Evolutionary conservation across 371 early-diverging fungal genomes (phyloP).

Genomic region (Mucor saturninus): DNA sequence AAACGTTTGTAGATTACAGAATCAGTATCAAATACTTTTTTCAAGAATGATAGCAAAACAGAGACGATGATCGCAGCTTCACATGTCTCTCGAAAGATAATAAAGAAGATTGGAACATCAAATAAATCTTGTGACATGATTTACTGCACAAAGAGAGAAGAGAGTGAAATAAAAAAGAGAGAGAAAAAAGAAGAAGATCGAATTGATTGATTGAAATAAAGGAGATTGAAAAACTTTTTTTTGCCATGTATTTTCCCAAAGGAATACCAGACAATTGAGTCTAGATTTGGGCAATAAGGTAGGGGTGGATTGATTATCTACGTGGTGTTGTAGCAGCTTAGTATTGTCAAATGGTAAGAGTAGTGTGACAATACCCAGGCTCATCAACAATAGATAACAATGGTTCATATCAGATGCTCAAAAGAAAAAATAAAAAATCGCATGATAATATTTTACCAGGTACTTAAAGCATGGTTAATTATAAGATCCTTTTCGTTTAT

Average conservation of each 20-base stretch:
- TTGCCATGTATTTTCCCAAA: conserved; percentile 8
- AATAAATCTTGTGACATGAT: conserved; percentile 55
- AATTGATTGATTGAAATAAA: conserved; percentile 13
- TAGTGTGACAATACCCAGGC: neutral
- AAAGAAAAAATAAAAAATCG: neutral
- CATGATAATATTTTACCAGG: neutral
- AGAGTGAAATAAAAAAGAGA: conserved; percentile 3
- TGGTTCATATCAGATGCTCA: neutral
- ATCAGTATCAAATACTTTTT: conserved; percentile 60
- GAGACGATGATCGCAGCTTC: conserved; percentile 86
- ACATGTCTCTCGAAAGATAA: conserved; percentile 82
- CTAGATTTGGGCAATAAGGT: neutral
- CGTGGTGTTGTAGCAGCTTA: neutral
- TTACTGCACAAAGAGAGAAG: conserved; percentile 6
- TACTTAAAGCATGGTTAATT: neutral
- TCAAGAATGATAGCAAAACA: conserved; percentile 75
- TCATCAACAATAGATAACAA: neutral
- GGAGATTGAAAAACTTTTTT: neutral
- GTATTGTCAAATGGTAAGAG: neutral
- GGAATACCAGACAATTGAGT: conserved; percentile 10
- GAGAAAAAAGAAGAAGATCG: conserved; percentile 15
- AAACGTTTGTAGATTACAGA: conserved; percentile 48
- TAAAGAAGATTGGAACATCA: conserved; percentile 82
- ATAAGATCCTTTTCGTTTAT: no score
- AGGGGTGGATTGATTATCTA: no score